Evolutionary conservation across 352 stramenopile genomes (phyloP).

Genomic region (Globisporangium abappressorium): DNA sequence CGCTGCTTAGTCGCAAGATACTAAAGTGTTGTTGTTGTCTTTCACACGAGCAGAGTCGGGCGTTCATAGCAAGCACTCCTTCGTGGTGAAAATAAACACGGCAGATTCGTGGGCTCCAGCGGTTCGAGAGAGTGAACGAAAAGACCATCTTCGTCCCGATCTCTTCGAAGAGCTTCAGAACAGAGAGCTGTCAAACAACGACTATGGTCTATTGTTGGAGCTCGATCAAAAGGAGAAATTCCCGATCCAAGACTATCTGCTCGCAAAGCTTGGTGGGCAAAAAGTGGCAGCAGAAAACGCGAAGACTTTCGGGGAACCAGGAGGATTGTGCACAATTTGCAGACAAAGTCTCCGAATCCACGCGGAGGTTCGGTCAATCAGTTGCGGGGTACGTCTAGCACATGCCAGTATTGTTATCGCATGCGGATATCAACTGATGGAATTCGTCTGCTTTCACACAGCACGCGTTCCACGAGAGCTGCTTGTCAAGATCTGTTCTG

Average conservation of each 20-base stretch:
- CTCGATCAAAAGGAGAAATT: conserved; percentile 56
- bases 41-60: conserved; percentile 40
- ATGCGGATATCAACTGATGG: neutral
- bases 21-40: neutral
- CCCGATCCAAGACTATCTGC: conserved; percentile 71
- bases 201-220: conserved; percentile 78
- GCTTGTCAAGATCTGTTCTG: conserved; percentile 62
- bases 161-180: conserved; percentile 61
- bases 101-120: conserved; percentile 59
- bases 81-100: conserved; percentile 70
- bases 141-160: conserved; percentile 10
- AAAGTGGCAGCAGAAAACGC: conserved; percentile 40
- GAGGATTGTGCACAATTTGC: conserved; percentile 47
- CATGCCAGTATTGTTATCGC: neutral
- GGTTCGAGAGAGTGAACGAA: conserved; percentile 31
- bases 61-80: conserved; percentile 57
- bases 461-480: conserved; percentile 82
- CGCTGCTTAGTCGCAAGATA: neutral
- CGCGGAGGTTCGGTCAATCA: conserved; percentile 40
- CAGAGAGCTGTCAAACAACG: conserved; percentile 78
- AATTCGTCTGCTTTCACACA: conserved; percentile 13
- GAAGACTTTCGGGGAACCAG: conserved; percentile 45
- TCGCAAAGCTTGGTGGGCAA: conserved; percentile 46
- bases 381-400: conserved; percentile 44
- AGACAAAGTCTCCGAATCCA: conserved; percentile 62